Evolutionary conservation across 2,329 filamentous ascomycete species (phyloP), one percentile per base, ranked within the genome.

Genomic region (Colletotrichum sp.): DNA sequence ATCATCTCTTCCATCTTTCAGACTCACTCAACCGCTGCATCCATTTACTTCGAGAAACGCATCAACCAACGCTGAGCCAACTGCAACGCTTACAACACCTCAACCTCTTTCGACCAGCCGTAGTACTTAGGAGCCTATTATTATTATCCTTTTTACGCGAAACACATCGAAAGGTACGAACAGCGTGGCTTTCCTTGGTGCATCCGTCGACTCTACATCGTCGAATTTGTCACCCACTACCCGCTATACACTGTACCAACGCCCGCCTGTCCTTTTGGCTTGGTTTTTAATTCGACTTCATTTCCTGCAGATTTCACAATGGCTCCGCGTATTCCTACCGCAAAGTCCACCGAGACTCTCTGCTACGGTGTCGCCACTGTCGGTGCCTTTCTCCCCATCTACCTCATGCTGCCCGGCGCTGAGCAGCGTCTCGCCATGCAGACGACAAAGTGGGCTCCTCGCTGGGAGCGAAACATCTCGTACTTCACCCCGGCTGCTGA

Each of bases 401-500:
- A 90, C 84, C 85, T 91, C 79, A 85, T 91, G 79, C 85, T 90
- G 73, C 90, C 90, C 30, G 89, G 89, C 43, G 89, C 89, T 74
- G 87, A 90, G 77, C 89, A 91, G 81, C 86, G 87, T 58, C 81
- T 92, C 43, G 87, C 89, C 69, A 83, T 83, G 28, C 89, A 91
- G 81, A 92, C 90, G 5, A 84, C 85, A 74, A 87, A 88, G 79
- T 92, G 90, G 90, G 90, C 90, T 5, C 89, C 90, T 21, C 87
- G 89, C 71, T 92, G 90, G 90, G 90, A 92, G 82, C 85, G 86
- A 69, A 91, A 90, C 82, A 87, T 91, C 80, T 87, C 84, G 77
- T 89, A 88, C 84, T 88, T 91, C 81, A 83, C 85, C 10, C 82
- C 84, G n/a, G 87, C 87, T 18, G 85, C 86, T 32, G 85, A 88